Evolutionary conservation across 768 basidiomycete species (phyloP).

Genomic region (Tylopilus cervinicoccineus): DNA sequence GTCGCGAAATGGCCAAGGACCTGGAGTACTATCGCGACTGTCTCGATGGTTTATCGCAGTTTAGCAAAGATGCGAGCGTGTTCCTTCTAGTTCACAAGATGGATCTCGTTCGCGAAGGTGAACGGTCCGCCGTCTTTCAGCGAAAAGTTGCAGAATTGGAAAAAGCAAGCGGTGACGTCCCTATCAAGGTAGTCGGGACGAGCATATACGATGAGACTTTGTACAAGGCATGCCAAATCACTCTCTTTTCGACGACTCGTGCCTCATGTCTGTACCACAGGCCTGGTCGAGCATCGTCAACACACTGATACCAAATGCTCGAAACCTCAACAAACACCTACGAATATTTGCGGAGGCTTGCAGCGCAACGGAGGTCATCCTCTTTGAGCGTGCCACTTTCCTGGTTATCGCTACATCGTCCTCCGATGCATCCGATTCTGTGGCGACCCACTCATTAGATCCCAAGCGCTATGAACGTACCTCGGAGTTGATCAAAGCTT

Average conservation of each 20-base stretch:
- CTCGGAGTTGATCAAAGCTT: constrained; percentile 91
- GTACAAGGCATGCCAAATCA: constrained; percentile 63
- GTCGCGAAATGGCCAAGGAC: constrained; percentile 80
- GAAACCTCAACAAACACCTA: constrained; percentile 84
- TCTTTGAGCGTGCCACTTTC: constrained; percentile 97
- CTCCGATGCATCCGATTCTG: constrained; percentile 33
- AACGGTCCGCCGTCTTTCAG: constrained; percentile 55
- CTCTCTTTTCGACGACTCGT: constrained; percentile 1
- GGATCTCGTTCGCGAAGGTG: constrained; percentile 75
- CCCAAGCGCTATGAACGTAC: constrained; percentile 81
- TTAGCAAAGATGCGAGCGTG: constrained; percentile 77
- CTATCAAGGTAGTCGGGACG: constrained; percentile 80
- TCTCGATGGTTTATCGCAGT: constrained; percentile 73
- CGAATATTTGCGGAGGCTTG: constrained; percentile 83
- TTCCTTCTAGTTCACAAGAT: constrained; percentile 97
- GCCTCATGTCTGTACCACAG: constrained; percentile 38
- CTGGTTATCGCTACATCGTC: constrained; percentile 86
- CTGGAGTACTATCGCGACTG: constrained; percentile 91
- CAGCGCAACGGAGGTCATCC: constrained; percentile 88
- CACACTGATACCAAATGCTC: constrained; percentile 91
- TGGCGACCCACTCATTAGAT: constrained; percentile 46
- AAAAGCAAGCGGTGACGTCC: constrained; percentile 56
- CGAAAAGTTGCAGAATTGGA: constrained; percentile 72
- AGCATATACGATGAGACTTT: constrained; percentile 97
- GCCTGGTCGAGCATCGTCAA: constrained; percentile 99